These are phyloP conservation scores for Gremmenia infestans DNA, from an alignment of 2,329 filamentous ascomycete genomes.

Conservation along the genomic window DNA sequence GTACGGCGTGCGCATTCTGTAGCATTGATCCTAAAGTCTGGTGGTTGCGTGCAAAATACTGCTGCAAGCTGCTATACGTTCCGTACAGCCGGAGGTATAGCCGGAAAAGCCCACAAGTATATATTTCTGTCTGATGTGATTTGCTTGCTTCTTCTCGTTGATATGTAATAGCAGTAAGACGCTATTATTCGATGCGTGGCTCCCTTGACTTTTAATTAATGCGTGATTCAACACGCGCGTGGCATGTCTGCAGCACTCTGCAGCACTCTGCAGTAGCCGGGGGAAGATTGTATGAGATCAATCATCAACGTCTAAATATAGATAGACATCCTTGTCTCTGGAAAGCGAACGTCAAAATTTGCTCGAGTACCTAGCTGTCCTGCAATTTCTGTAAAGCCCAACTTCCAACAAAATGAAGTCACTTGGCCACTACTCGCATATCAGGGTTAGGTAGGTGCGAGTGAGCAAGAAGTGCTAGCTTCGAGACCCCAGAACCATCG, in stretches of 20 bases:
- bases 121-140: neutral
- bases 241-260: neutral
- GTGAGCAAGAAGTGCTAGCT: too few species aligned
- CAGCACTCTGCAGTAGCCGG: neutral
- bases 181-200: too few species aligned
- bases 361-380: neutral
- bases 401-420: neutral
- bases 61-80: neutral
- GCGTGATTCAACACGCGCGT: neutral
- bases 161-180: neutral
- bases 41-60: neutral
- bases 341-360: neutral
- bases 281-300: neutral
- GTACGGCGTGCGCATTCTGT: neutral
- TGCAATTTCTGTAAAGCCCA: neutral
- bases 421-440: too few species aligned
- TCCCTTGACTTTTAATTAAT: constrained; percentile 1
- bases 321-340: neutral
- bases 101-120: neutral
- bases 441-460: too few species aligned
- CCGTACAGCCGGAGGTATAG: neutral
- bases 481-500: too few species aligned
- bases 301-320: neutral
- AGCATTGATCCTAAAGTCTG: too few species aligned
- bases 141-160: neutral